Percentiles rank a stretch among this genome's conserved stretches.
phyloP scores from a whole-genome alignment of 371 early-diverging fungal genomes.

The Phascolomyces articulosus region DNA sequence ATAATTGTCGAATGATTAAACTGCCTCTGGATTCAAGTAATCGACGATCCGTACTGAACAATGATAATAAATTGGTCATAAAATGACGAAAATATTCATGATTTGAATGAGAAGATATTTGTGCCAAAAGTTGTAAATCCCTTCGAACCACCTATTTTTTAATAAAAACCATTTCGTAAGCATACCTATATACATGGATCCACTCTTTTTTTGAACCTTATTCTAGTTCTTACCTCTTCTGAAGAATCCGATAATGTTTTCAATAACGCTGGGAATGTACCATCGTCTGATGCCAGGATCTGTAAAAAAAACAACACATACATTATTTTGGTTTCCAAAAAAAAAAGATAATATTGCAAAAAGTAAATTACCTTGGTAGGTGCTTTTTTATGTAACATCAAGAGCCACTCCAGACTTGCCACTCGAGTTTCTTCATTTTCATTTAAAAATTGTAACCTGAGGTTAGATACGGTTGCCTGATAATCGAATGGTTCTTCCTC shows the following conservation, averaged over 20 bases:
- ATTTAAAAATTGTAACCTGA: slow-evolving; percentile 79
- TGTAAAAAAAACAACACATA: slow-evolving; percentile 11
- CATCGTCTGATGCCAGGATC: slow-evolving; percentile 76
- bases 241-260: slow-evolving; percentile 86
- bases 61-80: slow-evolving; percentile 75
- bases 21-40: slow-evolving; percentile 85
- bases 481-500: slow-evolving; percentile 75
- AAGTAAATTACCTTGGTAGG: slow-evolving; percentile 71
- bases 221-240: slow-evolving; percentile 66
- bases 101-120: slow-evolving; percentile 80
- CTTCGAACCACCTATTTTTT: slow-evolving; percentile 70
- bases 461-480: slow-evolving; percentile 69
- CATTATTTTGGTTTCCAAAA: slow-evolving; percentile 57
- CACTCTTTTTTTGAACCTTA: background rate
- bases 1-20: slow-evolving; percentile 88
- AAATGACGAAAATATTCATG: slow-evolving; percentile 78
- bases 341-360: too few species aligned
- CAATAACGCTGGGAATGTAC: slow-evolving; percentile 80
- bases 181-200: too few species aligned
- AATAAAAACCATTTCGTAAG: background rate
- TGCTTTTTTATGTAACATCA: slow-evolving; percentile 89
- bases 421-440: slow-evolving; percentile 87
- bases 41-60: slow-evolving; percentile 83
- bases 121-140: slow-evolving; percentile 88
- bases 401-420: slow-evolving; percentile 90